Base-by-base conservation (phyloP, 2,329 filamentous ascomycete species). In the Septoria linicola region DNA sequence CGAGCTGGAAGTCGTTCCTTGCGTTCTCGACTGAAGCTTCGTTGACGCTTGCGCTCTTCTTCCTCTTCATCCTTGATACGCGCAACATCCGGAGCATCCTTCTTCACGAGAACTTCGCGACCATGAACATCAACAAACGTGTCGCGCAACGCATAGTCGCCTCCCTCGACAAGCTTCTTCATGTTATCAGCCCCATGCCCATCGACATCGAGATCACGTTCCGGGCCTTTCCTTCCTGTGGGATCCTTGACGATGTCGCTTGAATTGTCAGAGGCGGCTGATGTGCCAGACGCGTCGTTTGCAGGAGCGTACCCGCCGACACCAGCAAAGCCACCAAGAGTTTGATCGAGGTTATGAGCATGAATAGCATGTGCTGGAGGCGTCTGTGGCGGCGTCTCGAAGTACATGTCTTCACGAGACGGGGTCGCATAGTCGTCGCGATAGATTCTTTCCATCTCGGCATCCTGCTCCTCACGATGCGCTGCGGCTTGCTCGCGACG, bases 101-200 rank as follows among this genome's bases (percentile, higher is more conserved):
- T 76, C 25, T 81, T 79, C 14, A 88, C 66, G 20, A 96, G 76
- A 5, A 91, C 81, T 68, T 96, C 91, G 41, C 80, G 81, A 2
- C 67, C 67, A 27, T 78, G 75, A 54, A 80, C 73, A 58, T 85
- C 76, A 16, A 87, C 81, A 19, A 73, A 74, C 55, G 83, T 83
- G 43, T 70, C 67, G 53, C 62, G 59, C 10, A 64, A 55, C 3
- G 60, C 63, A 27, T 54, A 44, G 45, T 66, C 63, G 36, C 62
- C 67, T 8, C 58, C 59, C 21, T 63, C 60, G 21, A 69, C 68
- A 2, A 74, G 54, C n/a, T 70, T 67, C 13, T 69, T 69, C 83
- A 91, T 88, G 48, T 84, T 82, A 66, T 97, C 92, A 3, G 76
- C 64, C 1, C 90, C 90, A 51, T 84, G 81, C 0, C 92, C 91